Evolutionary conservation across 75 land plant species (phyloP).

Genomic region (Gnetum montanum): DNA sequence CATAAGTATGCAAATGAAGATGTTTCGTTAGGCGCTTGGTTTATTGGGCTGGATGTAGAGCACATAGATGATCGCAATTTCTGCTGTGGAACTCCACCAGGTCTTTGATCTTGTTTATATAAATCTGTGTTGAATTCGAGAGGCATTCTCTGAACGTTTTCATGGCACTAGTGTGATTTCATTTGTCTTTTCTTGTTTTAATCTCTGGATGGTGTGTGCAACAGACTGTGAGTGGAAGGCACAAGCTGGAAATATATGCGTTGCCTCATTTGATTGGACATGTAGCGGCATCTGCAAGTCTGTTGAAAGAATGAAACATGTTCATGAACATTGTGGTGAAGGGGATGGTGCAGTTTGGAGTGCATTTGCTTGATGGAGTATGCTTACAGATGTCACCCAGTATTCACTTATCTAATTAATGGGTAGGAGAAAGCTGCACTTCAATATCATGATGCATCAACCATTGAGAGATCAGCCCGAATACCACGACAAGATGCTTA

Average conservation of each 20-base stretch:
- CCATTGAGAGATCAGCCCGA: too few species aligned
- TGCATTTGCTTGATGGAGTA: slow-evolving; percentile 6
- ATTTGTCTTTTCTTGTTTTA: neutral
- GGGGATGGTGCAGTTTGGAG: slow-evolving; percentile 51
- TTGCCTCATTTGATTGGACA: slow-evolving; percentile 76
- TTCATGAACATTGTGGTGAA: slow-evolving; percentile 58
- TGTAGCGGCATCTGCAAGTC: slow-evolving; percentile 88
- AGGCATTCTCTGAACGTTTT: neutral
- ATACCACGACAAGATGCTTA: too few species aligned
- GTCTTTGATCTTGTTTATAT: slow-evolving; percentile 10
- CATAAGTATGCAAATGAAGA: slow-evolving; percentile 92
- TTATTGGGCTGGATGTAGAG: slow-evolving; percentile 81
- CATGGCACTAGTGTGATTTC: neutral
- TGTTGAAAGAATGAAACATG: slow-evolving; percentile 49
- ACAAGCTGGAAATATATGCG: slow-evolving; percentile 46
- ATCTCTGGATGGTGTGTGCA: neutral
- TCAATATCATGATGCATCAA: too few species aligned
- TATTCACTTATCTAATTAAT: neutral
- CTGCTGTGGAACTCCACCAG: slow-evolving; percentile 78
- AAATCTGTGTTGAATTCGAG: neutral
- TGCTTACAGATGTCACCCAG: neutral
- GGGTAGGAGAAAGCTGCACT: too few species aligned
- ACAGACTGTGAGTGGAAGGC: slow-evolving; percentile 71
- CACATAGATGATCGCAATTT: slow-evolving; percentile 67
- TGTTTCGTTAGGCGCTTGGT: slow-evolving; percentile 84